A percentile compares a stretch with the other conserved stretches of the same genome.
Evolutionary conservation across 257 asterid species (phyloP).

Genomic region (Verbena officinalis): DNA sequence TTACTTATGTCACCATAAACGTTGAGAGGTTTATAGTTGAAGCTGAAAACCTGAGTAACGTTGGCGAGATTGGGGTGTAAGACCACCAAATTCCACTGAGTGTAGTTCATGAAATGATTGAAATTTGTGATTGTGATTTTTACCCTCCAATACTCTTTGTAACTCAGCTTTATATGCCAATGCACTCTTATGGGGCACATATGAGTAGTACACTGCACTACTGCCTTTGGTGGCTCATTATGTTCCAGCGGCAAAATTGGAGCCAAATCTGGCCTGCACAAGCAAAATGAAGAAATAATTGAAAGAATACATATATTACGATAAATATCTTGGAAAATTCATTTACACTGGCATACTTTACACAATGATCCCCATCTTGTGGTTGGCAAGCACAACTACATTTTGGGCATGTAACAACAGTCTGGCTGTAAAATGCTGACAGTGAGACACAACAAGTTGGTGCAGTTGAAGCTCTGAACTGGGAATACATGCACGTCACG

Average conservation of each 20-base stretch:
- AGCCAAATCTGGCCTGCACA: constrained; percentile 45
- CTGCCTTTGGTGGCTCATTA: constrained; percentile 44
- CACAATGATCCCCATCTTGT: constrained; percentile 45
- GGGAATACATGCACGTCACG: constrained; percentile 75
- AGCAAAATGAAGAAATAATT: background rate
- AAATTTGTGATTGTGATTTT: constrained; percentile 65
- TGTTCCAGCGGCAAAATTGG: constrained; percentile 45
- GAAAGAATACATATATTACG: no score
- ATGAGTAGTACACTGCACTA: constrained; percentile 55
- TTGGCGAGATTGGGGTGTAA: constrained; percentile 74
- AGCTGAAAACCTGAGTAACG: constrained; percentile 69
- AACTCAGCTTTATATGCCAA: constrained; percentile 77
- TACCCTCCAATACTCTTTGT: constrained; percentile 77
- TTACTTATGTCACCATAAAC: constrained; percentile 63
- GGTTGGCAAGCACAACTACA: constrained; percentile 79
- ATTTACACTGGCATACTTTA: constrained; percentile 49
- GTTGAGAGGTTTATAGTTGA: constrained; percentile 75
- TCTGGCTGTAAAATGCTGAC: constrained; percentile 70
- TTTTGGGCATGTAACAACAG: constrained; percentile 62
- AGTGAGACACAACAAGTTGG: constrained; percentile 81
- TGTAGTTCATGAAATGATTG: constrained; percentile 59
- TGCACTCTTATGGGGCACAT: constrained; percentile 86
- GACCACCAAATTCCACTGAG: constrained; percentile 72
- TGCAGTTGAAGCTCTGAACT: constrained; percentile 56
- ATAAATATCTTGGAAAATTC: background rate